Evolutionary conservation across 2,329 filamentous ascomycete species (phyloP), one percentile per base, ranked within the genome.

Genomic region (Epichloe festucae): DNA sequence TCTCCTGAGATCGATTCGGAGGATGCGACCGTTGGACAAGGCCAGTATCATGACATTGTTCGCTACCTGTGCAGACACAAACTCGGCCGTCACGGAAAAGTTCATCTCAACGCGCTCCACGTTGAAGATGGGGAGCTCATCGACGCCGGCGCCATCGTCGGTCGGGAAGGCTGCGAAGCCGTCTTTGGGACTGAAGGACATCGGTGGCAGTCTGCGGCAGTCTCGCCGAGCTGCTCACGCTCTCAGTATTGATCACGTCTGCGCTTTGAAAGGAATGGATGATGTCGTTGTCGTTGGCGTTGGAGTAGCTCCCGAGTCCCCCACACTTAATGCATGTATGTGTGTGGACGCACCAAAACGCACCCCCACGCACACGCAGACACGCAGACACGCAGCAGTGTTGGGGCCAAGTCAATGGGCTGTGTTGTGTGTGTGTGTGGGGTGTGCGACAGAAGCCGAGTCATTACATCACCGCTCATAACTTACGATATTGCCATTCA

Each of bases 11-110:
- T 97, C 93, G 66, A 98, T 98, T 54, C 93, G 82, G 54, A 98
- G 73, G 57, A 98, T 93, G 60, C 91, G 85, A 48, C 89, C 89
- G 53, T 91, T 96, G 5, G 89, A 91, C 39, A 98, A 78, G 41
- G 93, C 93, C 49, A 98, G 76, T 21, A 97, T 83, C 52, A 98
- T 78, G 55, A 97, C 90, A 73, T 98, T 96, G 70, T 98, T 97
- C 57, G 91, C 90, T 52, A 97, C 91, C 69, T 96, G 90, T 41
- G 90, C 90, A 17, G 93, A 90, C 46, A 95, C 93, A 65, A 98
- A 97, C 68, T 96, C 88, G 58, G 91, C 89, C 2, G 91, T 88
- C 62, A 97, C 85, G 54, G 88, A 85, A 75, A 98, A 98, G 67
- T 93, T 87, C 56, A 97, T 82, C 73, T 94, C 85, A 40, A 97